Base-by-base conservation (phyloP, 2,329 filamentous ascomycete species). In the Fusarium torreyae region DNA sequence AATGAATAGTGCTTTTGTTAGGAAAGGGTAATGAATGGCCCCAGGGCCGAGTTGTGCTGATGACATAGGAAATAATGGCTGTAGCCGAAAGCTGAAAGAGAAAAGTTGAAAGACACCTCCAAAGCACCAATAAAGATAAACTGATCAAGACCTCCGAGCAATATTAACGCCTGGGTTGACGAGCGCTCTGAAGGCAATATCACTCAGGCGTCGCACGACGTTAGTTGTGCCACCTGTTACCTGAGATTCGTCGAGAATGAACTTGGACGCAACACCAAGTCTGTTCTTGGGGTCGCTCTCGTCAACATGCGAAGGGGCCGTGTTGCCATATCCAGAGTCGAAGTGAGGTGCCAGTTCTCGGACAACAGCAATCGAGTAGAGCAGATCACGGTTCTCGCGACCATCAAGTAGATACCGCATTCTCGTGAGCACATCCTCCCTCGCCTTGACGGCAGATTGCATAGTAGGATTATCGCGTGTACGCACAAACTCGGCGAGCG, bases 361-460 rank as follows among this genome's bases (percentile, higher is more conserved):
- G 17, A 92, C 89, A 57, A 97, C 88, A 10, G 92, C 93, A 69
- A 97, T 91, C 0, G 93, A 96, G 80, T 97, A 97, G 58, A 98
- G 88, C 18, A 97, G 91, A 77, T 98, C 94, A 54, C 94, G 89
- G 74, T 95, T 96, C 81, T 98, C 94, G 24, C 91, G 88, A 48
- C 91, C 91, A 71, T 94, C 92, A 14, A 97, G 85, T 22, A 95
- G 84, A 57, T 86, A 86, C 33, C 93, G 89, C 78, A 94, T 88
- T 52, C 86, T 85, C 6, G 79, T 80, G 31, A 97, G 82, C 2
- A 88, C 87, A 26, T 89, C 86, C 54, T 94, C 91, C 36, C 93
- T 87, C 55, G 84, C 71, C 85, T 88, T 60, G 81, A 82, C 60
- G 74, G 76, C 69, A 28, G 69, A 61, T 3, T 75, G 75, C 7